Base-by-base conservation (phyloP, 192 early-diverging fungal genomes). In the Coemansia brasiliensis region DNA sequence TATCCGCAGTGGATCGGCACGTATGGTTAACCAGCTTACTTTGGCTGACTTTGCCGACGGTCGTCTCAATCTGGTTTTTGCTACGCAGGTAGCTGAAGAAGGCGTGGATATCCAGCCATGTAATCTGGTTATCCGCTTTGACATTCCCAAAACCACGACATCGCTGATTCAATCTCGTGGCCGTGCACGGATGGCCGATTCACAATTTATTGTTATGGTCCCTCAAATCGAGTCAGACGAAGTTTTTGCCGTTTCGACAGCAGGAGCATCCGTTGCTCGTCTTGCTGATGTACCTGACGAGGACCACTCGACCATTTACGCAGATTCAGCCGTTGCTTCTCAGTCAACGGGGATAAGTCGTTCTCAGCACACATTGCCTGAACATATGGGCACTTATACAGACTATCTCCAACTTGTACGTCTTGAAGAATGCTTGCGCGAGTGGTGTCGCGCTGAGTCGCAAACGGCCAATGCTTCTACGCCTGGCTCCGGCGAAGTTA, bases 11-110 rank as follows among this genome's bases (percentile, higher is more conserved):
- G 76, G 76, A 3, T 73, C 76, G 1, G 50, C 55, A 49, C 51
- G 60, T 29, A 48, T 24, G 3, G 67, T 64, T 16, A 68, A 62
- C 45, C 66, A 73, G 43, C 52, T 62, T 16, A 84, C 84, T 3
- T 84, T 96, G 18, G 65, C 53, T 0, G 65, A 85, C 18, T 98
- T 98, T 63, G 72, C 84, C 17, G 58, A 61, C 5, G 86, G 87
- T 39, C 65, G 70, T 3, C 63, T 88, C 22, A 96, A 96, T 58
- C 59, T 96, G 22, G 61, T 98, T 2, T 84, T 96, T 52, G 88
- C 95, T 5, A 98, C 95, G 1, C 87, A 88, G 78, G 94, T 98
- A 10, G 95, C 92, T 10, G 95, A 96, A 63, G 95, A 98, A 67
- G 95, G 95, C 17, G 74, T 98, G 1, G 95, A 98, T 67, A 92